Evolutionary conservation across 306 rosid species (phyloP).

Genomic region (Medicago arabica): DNA sequence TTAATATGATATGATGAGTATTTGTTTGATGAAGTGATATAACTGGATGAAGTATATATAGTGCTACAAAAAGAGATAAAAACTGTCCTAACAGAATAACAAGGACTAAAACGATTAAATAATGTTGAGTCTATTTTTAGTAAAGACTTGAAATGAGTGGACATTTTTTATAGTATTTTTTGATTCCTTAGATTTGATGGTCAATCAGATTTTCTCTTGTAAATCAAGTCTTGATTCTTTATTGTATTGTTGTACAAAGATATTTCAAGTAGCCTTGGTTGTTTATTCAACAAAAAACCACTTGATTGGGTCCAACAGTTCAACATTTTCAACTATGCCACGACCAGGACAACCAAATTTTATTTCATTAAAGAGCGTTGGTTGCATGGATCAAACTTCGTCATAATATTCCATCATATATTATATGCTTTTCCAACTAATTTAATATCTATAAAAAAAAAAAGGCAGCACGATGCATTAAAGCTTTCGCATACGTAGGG

Average conservation of each 20-base stretch:
- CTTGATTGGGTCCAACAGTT: background rate
- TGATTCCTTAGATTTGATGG: background rate
- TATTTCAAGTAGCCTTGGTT: constrained; percentile 26
- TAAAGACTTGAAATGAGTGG: constrained; percentile 32
- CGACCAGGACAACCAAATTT: no score
- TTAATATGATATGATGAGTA: constrained; percentile 2
- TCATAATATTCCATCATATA: no score
- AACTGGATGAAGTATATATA: constrained; percentile 52
- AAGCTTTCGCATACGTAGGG: no score
- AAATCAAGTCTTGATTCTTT: constrained; percentile 42
- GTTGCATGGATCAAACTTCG: no score
- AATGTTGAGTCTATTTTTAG: constrained; percentile 16
- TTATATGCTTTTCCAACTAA: no score
- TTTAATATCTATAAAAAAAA: no score
- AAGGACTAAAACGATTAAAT: constrained; percentile 37
- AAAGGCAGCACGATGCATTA: no score
- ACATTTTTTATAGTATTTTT: constrained; percentile 21
- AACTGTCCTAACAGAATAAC: constrained; percentile 30
- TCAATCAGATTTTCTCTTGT: constrained; percentile 49
- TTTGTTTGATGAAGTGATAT: constrained; percentile 47
- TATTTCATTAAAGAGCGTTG: no score
- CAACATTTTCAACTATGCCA: background rate
- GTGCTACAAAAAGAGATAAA: constrained; percentile 28
- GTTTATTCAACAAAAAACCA: background rate
- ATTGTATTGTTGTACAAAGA: background rate